Evolutionary conservation across 192 early-diverging fungal genomes (phyloP).

Genomic region (Mortierella claussenii): DNA sequence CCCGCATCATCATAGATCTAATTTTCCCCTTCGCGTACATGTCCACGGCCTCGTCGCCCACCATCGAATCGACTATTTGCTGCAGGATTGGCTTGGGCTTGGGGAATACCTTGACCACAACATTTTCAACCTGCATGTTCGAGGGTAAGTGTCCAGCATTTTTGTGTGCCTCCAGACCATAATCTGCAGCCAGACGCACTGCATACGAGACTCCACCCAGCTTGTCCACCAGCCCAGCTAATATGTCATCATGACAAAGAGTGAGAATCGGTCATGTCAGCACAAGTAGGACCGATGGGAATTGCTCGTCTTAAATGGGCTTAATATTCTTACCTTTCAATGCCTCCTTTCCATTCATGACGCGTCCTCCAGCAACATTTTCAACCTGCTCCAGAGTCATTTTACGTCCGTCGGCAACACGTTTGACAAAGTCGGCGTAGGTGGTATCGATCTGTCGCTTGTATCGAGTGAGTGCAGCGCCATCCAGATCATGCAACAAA

Average conservation of each 20-base stretch:
- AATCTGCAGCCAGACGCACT: constrained; percentile 53
- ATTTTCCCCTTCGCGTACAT: constrained; percentile 50
- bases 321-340: constrained; percentile 27
- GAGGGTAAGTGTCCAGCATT: constrained; percentile 29
- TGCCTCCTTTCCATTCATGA: constrained; percentile 73
- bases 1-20: constrained; percentile 37
- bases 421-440: constrained; percentile 66
- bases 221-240: constrained; percentile 71
- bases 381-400: constrained; percentile 62
- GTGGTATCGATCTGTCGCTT: constrained; percentile 57
- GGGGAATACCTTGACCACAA: constrained; percentile 61
- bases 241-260: neutral
- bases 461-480: constrained; percentile 58
- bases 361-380: constrained; percentile 67
- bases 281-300: neutral
- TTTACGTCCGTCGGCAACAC: constrained; percentile 68
- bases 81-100: constrained; percentile 47
- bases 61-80: constrained; percentile 32
- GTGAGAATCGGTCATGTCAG: neutral
- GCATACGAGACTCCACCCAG: constrained; percentile 64
- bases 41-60: constrained; percentile 41
- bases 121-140: constrained; percentile 44
- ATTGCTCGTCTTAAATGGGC: neutral
- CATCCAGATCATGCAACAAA: constrained; percentile 59
- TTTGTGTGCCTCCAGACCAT: constrained; percentile 51